Evolutionary conservation across 2,329 filamentous ascomycete species (phyloP).

Genomic region (Fusarium sarcochroum): DNA sequence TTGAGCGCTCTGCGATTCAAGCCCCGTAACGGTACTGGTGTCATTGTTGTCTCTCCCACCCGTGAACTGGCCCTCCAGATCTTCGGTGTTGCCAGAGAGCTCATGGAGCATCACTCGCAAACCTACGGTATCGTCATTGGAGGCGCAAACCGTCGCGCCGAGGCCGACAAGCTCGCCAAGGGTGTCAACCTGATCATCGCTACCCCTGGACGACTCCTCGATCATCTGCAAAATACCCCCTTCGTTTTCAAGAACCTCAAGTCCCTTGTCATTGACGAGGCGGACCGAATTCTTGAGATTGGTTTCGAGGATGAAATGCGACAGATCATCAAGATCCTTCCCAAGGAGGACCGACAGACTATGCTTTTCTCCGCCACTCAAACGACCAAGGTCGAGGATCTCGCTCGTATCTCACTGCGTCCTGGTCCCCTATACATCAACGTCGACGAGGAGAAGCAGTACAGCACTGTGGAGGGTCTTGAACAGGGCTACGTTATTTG

Average conservation of each 20-base stretch:
- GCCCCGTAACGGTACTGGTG: conserved; percentile 92
- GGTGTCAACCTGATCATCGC: conserved; percentile 96
- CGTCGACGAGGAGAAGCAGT: conserved; percentile 90
- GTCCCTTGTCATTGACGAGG: conserved; percentile 94
- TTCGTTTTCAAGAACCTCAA: conserved; percentile 95
- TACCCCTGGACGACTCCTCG: conserved; percentile 91
- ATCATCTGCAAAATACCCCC: conserved; percentile 93
- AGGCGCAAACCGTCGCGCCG: conserved; percentile 89
- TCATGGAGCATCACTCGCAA: conserved; percentile 93
- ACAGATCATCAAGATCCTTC: conserved; percentile 94
- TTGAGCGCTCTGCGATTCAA: conserved; percentile 92
- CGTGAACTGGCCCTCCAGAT: conserved; percentile 96
- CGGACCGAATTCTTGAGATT: conserved; percentile 95
- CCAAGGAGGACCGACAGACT: conserved; percentile 88
- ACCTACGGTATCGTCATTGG: conserved; percentile 97
- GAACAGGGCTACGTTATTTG: conserved; percentile 97
- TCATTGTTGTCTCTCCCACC: conserved; percentile 92
- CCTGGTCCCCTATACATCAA: conserved; percentile 97
- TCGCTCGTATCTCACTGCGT: conserved; percentile 92
- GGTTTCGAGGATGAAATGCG: conserved; percentile 99
- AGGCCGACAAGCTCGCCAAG: conserved; percentile 94
- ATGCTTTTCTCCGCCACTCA: conserved; percentile 99
- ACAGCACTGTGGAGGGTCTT: conserved; percentile 91
- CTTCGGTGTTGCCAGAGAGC: conserved; percentile 92
- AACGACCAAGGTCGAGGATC: conserved; percentile 97